phyloP scores from a whole-genome alignment of 2,329 filamentous ascomycete species.

The Aspergillus thermomutatus region DNA sequence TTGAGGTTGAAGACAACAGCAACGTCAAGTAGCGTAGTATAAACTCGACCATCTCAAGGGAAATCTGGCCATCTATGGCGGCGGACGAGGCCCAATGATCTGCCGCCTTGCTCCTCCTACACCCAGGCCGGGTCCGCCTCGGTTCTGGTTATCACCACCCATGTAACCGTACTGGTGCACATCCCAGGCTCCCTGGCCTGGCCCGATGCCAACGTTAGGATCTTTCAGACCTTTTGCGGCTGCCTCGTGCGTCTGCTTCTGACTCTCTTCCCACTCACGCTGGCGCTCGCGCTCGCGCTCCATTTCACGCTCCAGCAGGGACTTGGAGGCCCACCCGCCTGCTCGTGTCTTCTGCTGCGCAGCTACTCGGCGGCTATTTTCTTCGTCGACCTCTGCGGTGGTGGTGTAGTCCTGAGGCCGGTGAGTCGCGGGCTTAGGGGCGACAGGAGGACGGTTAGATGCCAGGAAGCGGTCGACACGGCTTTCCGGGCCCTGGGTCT shows the following conservation, averaged over 20 bases:
- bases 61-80: constrained; percentile 23
- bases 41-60: too few species aligned
- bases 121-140: constrained; percentile 47
- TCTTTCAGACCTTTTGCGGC: constrained; percentile 40
- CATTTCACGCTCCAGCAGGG: constrained; percentile 64
- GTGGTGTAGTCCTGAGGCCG: constrained; percentile 47
- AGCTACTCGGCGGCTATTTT: constrained; percentile 53
- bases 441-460: constrained; percentile 50
- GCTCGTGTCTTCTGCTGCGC: constrained; percentile 58
- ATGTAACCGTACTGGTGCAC: constrained; percentile 64
- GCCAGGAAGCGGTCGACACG: constrained; percentile 56
- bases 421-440: constrained; percentile 36
- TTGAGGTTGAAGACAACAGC: not conserved
- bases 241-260: constrained; percentile 49
- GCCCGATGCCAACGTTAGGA: constrained; percentile 47
- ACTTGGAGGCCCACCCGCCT: constrained; percentile 60
- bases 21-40: not conserved
- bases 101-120: constrained; percentile 58
- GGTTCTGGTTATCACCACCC: constrained; percentile 61
- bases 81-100: constrained; percentile 61
- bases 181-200: constrained; percentile 54
- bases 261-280: constrained; percentile 62
- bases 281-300: constrained; percentile 63
- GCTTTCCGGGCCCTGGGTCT: constrained; percentile 30
- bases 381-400: constrained; percentile 54